Conservation (phyloP, 148 eudicot genomes). For the Rhododendron kiyosumense region DNA sequence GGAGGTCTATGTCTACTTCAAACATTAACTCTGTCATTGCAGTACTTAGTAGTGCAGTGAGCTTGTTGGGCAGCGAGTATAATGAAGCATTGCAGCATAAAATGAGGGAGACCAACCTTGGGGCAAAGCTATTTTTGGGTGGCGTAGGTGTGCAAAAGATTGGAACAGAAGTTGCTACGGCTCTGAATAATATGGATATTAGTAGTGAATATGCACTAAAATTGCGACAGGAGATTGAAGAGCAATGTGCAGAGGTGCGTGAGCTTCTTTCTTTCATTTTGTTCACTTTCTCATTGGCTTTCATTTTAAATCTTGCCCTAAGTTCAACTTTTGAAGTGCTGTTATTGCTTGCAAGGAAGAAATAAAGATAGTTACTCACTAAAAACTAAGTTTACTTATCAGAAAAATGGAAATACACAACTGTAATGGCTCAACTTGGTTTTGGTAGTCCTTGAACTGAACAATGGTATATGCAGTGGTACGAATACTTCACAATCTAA, state of each 20-base stretch:
- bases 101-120: conserved; percentile 88
- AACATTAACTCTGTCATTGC: conserved; percentile 86
- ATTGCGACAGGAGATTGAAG: conserved; percentile 90
- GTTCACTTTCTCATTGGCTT: background rate
- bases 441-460: background rate
- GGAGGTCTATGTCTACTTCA: conserved; percentile 82
- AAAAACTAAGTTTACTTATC: background rate
- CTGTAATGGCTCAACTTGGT: background rate
- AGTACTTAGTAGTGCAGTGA: conserved; percentile 64
- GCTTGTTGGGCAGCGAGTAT: conserved; percentile 81
- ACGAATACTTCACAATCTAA: background rate
- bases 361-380: background rate
- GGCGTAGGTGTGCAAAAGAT: conserved; percentile 94
- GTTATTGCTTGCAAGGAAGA: background rate
- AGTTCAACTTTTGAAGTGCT: background rate
- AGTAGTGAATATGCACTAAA: conserved; percentile 86
- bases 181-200: conserved; percentile 86
- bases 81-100: conserved; percentile 91
- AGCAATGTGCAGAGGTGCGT: conserved; percentile 83
- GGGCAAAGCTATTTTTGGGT: conserved; percentile 81
- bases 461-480: background rate
- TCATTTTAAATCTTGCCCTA: background rate
- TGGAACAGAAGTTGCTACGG: conserved; percentile 83
- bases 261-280: background rate
- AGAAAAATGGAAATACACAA: background rate